A percentile compares a stretch with the other conserved stretches of the same genome.
phyloP scores from a whole-genome alignment of 306 rosid genomes.

The Castanea mollissima region DNA sequence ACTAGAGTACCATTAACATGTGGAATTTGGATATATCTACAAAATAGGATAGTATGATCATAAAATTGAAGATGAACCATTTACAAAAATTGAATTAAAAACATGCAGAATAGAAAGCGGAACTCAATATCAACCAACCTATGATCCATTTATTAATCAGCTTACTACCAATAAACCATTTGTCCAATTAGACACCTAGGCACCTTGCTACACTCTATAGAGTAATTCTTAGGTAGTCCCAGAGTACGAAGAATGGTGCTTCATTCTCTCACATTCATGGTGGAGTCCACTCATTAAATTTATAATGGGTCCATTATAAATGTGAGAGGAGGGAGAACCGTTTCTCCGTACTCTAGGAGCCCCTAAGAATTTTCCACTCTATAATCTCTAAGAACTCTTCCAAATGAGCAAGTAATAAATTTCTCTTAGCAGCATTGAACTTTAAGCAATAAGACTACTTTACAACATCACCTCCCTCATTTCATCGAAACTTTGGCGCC shows the following conservation, averaged over 20 bases:
- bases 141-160: too few species aligned
- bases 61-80: not conserved
- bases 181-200: too few species aligned
- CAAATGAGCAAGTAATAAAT: not conserved
- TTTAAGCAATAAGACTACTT: not conserved
- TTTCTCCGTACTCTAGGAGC: too few species aligned
- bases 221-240: not conserved
- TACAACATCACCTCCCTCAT: slow-evolving; percentile 66
- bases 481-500: slow-evolving; percentile 89
- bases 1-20: not conserved
- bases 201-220: not conserved
- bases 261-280: too few species aligned
- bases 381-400: not conserved
- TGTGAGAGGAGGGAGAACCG: too few species aligned
- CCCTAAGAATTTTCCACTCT: too few species aligned
- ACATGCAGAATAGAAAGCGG: too few species aligned
- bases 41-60: not conserved
- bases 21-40: not conserved
- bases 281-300: too few species aligned
- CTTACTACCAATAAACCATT: too few species aligned
- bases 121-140: too few species aligned
- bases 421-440: not conserved
- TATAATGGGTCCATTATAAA: not conserved
- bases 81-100: not conserved
- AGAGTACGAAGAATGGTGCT: not conserved